Evolutionary conservation across 805 yeast genomes (phyloP).

Genomic region (Saccharomycopsis oosterbeekiorum): DNA sequence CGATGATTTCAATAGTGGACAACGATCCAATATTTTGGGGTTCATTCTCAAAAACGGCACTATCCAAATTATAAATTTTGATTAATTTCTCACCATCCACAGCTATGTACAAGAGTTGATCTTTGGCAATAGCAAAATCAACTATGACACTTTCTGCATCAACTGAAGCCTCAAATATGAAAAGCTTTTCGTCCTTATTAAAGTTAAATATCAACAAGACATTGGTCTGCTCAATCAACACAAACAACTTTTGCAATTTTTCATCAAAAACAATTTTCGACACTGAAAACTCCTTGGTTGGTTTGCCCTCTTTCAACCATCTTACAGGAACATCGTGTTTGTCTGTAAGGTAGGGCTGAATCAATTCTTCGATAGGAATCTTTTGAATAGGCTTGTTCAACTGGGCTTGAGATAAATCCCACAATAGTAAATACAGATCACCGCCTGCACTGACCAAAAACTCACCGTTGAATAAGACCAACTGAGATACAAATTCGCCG

Average conservation of each 20-base stretch:
- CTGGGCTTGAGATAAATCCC: slow-evolving; percentile 41
- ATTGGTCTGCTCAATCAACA: slow-evolving; percentile 39
- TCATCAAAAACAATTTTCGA: slow-evolving; percentile 26
- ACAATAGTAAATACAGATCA: slow-evolving; percentile 58
- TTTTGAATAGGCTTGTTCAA: slow-evolving; percentile 34
- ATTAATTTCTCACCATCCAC: slow-evolving; percentile 21
- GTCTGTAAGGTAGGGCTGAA: slow-evolving; percentile 37
- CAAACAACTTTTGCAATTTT: slow-evolving; percentile 27
- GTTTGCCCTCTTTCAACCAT: slow-evolving; percentile 38
- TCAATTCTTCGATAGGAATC: slow-evolving; percentile 37
- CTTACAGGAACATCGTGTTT: slow-evolving; percentile 56
- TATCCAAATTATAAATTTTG: slow-evolving; percentile 14
- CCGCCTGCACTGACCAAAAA: slow-evolving; percentile 84
- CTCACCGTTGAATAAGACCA: slow-evolving; percentile 42
- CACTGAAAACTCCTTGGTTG: slow-evolving; percentile 17
- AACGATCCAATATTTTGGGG: slow-evolving; percentile 19
- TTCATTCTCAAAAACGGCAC: background rate
- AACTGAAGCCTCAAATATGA: slow-evolving; percentile 26
- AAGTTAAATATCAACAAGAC: slow-evolving; percentile 32
- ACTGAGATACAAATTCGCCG: slow-evolving; percentile 63
- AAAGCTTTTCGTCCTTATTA: slow-evolving; percentile 22
- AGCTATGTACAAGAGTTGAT: slow-evolving; percentile 20
- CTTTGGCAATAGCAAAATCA: slow-evolving; percentile 23
- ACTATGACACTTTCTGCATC: slow-evolving; percentile 21
- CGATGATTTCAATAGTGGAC: slow-evolving; percentile 29